Conservation (phyloP, 495 filamentous ascomycete species). For the Hypoxylon fuscum region DNA sequence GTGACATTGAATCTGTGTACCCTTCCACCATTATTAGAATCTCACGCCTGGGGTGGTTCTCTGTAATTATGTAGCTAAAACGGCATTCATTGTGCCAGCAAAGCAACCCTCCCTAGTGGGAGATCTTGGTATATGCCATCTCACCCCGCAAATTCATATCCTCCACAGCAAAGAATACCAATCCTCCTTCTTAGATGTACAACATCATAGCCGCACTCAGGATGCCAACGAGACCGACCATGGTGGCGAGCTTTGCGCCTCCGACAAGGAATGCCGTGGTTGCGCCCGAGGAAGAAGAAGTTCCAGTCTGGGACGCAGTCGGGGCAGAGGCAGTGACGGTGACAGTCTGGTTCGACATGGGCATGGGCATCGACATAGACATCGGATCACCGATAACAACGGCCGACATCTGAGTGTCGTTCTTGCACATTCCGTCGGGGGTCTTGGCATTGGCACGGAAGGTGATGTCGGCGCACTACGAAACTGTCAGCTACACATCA, state of each 20-base stretch:
- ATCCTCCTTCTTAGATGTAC: conserved; percentile 24
- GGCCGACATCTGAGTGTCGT: conserved; percentile 50
- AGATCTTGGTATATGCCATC: neutral
- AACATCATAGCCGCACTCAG: too few species aligned
- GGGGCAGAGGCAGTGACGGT: conserved; percentile 5
- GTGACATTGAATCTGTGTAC: conserved; percentile 32
- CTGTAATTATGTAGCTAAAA: conserved; percentile 13
- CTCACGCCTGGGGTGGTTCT: conserved; percentile 8
- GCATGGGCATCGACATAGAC: too few species aligned
- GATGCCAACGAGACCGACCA: conserved; percentile 65
- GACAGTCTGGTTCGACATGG: too few species aligned
- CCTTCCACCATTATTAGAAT: conserved; percentile 3
- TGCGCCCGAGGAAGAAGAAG: neutral
- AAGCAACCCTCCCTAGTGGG: neutral
- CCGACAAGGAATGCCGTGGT: conserved; percentile 12
- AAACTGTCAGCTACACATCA: conserved; percentile 11
- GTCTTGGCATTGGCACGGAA: conserved; percentile 57
- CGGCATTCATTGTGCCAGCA: neutral
- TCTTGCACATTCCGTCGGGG: conserved; percentile 58
- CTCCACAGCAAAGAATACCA: neutral
- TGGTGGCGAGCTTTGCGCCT: conserved; percentile 55
- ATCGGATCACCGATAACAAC: conserved; percentile 36
- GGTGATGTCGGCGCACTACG: conserved; percentile 69
- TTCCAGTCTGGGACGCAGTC: too few species aligned
- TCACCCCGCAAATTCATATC: neutral